A percentile compares a stretch with the other conserved stretches of the same genome.
Conservation (phyloP, 2,329 filamentous ascomycete genomes). For the Botrytis sinoallii region DNA sequence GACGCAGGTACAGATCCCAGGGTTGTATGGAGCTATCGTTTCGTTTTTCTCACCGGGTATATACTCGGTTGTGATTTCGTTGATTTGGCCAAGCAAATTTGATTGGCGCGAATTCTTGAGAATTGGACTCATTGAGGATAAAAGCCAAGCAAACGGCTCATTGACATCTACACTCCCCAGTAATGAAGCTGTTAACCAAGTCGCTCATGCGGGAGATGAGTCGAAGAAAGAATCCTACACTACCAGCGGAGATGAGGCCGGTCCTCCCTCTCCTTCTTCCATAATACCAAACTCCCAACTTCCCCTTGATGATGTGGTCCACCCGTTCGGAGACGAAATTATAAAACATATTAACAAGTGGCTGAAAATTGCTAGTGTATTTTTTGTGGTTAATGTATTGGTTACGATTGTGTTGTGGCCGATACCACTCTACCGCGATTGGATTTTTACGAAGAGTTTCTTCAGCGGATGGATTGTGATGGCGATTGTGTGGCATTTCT, state of each 20-base stretch:
- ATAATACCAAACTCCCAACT: constrained; percentile 16
- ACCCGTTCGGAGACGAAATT: constrained; percentile 43
- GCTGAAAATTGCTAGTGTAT: constrained; percentile 42
- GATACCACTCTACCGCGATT: constrained; percentile 49
- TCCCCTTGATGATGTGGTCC: constrained; percentile 42
- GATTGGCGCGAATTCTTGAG: constrained; percentile 44
- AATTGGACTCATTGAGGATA: constrained; percentile 46
- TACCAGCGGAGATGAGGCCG: background rate
- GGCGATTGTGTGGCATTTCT: constrained; percentile 51
- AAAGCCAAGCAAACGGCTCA: background rate
- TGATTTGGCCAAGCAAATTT: constrained; percentile 45
- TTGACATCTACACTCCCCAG: constrained; percentile 16
- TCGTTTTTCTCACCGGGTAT: constrained; percentile 44
- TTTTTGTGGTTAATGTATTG: constrained; percentile 44
- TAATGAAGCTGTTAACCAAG: constrained; percentile 25
- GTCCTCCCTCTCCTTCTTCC: background rate
- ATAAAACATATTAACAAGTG: constrained; percentile 39
- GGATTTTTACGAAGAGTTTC: constrained; percentile 48
- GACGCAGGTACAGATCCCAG: constrained; percentile 49
- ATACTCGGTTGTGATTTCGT: constrained; percentile 48
- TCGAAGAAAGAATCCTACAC: background rate
- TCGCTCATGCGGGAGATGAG: background rate
- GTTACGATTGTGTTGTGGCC: constrained; percentile 49
- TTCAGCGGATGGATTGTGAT: constrained; percentile 51
- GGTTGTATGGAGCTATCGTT: constrained; percentile 51